phyloP scores from a whole-genome alignment of 345 rosid species.

The Euclidium syriacum region DNA sequence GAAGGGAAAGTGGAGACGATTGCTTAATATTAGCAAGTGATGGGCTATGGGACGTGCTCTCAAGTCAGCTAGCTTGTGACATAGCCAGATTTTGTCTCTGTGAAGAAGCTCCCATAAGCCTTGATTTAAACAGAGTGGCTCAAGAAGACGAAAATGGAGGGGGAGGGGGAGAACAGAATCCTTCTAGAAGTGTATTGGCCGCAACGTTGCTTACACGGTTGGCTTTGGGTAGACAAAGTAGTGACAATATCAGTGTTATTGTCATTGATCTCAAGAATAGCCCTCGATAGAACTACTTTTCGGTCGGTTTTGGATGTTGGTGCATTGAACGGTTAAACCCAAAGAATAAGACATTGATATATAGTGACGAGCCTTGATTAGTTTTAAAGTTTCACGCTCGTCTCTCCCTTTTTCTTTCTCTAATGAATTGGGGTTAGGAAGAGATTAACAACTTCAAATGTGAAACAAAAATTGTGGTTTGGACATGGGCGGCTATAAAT shows the following conservation, averaged over 20 bases:
- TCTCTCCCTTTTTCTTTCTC: not conserved
- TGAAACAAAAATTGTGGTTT: not conserved
- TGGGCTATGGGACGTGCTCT: constrained; percentile 78
- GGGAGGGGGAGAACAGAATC: constrained; percentile 27
- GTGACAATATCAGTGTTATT: constrained; percentile 71
- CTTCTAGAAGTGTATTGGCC: constrained; percentile 50
- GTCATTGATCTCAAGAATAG: constrained; percentile 58
- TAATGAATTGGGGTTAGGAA: not conserved
- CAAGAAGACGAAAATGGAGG: constrained; percentile 17
- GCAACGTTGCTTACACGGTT: constrained; percentile 68
- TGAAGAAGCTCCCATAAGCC: constrained; percentile 8
- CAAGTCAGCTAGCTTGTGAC: constrained; percentile 58
- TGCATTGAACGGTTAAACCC: not conserved
- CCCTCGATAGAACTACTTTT: not conserved
- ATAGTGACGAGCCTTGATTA: not conserved
- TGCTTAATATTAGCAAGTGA: constrained; percentile 73
- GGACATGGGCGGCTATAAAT: not conserved
- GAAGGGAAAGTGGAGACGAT: constrained; percentile 53
- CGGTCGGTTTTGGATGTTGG: not conserved
- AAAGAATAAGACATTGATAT: constrained; percentile 6
- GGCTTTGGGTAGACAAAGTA: constrained; percentile 65
- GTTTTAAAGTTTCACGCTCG: not conserved
- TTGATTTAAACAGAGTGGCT: constrained; percentile 19
- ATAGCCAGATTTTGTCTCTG: constrained; percentile 53
- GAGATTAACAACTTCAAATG: not conserved